Evolutionary conservation across 306 rosid species (phyloP).

Genomic region (Spatholobus suberectus): DNA sequence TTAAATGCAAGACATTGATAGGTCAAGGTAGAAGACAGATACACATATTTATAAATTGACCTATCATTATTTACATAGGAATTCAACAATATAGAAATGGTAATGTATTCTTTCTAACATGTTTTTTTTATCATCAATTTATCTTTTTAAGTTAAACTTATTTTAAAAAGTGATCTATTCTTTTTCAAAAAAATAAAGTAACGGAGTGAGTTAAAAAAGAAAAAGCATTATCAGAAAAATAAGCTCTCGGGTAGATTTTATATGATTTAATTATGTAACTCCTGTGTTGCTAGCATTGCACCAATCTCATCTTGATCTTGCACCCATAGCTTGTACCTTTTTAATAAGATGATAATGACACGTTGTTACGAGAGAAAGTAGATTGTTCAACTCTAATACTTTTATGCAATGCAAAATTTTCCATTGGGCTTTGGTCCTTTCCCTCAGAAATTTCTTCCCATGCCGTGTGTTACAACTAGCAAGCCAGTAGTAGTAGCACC

Average conservation of each 20-base stretch:
- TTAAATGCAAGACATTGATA: background rate
- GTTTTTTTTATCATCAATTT: background rate
- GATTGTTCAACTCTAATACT: conserved; percentile 1
- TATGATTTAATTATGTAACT: background rate
- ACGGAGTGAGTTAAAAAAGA: background rate
- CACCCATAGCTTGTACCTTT: background rate
- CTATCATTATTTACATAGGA: background rate
- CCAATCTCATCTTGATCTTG: background rate
- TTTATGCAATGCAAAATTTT: background rate
- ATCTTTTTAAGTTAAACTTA: background rate
- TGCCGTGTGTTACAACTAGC: background rate
- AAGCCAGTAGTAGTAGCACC: conserved; percentile 22
- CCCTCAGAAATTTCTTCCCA: conserved; percentile 10
- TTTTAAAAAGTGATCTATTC: background rate
- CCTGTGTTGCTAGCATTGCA: background rate
- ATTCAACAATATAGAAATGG: background rate
- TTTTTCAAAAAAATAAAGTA: background rate
- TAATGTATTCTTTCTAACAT: background rate
- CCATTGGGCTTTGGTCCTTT: background rate
- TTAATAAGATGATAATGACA: background rate
- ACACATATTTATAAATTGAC: background rate
- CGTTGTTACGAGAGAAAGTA: background rate
- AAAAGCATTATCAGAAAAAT: background rate
- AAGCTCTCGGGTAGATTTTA: background rate
- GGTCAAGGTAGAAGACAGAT: background rate